Percentiles rank a stretch among this genome's conserved stretches.
These are phyloP conservation scores for Cynanchum wilfordii DNA, from an alignment of 257 asterid species.

Conservation along the genomic window DNA sequence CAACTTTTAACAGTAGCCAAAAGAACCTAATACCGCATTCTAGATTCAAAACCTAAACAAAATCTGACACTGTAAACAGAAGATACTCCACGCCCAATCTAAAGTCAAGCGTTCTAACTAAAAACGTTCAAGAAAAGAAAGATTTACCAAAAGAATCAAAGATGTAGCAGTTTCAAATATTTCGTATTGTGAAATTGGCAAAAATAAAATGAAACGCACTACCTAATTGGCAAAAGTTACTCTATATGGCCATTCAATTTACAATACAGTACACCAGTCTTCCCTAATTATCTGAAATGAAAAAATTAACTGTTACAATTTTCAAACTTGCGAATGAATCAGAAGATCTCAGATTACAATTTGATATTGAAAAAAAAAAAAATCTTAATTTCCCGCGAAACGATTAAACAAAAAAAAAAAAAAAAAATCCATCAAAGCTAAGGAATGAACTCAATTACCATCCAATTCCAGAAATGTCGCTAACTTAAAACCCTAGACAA, in stretches of 20 bases:
- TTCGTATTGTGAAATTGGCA: neutral
- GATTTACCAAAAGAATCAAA: neutral
- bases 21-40: too few relatives aligned
- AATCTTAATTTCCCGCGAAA: neutral
- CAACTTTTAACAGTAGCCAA: neutral
- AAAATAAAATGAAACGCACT: neutral
- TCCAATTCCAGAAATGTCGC: neutral
- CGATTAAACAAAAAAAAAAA: neutral
- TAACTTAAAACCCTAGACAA: conserved; percentile 13
- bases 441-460: neutral
- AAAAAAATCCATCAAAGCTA: neutral
- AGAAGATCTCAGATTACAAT: conserved; percentile 1
- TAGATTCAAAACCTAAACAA: neutral
- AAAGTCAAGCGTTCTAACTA: neutral
- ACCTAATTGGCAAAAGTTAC: neutral
- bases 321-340: neutral
- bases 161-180: neutral
- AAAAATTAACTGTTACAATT: neutral
- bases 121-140: too few relatives aligned
- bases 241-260: conserved; percentile 9
- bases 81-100: neutral
- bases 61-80: neutral
- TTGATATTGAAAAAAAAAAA: neutral
- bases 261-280: neutral
- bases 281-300: neutral